phyloP scores from a whole-genome alignment of 2,329 filamentous ascomycete genomes.

The Stachybotrys chartarum region DNA sequence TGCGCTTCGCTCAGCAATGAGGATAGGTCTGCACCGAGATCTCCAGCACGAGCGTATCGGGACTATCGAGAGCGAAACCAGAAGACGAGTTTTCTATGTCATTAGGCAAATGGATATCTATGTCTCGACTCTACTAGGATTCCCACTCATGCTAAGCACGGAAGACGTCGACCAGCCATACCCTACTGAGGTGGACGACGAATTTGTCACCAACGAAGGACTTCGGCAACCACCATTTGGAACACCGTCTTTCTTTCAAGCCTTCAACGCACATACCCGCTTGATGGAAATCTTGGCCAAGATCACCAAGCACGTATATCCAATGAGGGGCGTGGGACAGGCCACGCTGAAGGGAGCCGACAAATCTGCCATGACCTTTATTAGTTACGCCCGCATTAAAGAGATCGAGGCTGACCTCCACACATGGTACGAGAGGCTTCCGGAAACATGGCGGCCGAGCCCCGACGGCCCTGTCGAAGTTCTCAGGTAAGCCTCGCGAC shows the following conservation, averaged over 20 bases:
- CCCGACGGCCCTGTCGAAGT: slow-evolving; percentile 68
- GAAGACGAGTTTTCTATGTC: slow-evolving; percentile 60
- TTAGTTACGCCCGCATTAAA: slow-evolving; percentile 57
- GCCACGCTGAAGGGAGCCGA: slow-evolving; percentile 33
- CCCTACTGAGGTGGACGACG: slow-evolving; percentile 58
- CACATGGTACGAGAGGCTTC: slow-evolving; percentile 60
- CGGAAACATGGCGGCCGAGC: slow-evolving; percentile 70
- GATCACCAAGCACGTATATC: slow-evolving; percentile 60
- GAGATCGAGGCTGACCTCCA: slow-evolving; percentile 58
- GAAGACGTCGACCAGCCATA: slow-evolving; percentile 63
- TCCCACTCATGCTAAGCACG: slow-evolving; percentile 54
- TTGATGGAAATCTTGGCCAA: slow-evolving; percentile 58
- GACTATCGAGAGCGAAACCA: slow-evolving; percentile 55
- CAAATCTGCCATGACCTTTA: slow-evolving; percentile 47
- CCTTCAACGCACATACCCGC: slow-evolving; percentile 58
- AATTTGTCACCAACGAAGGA: slow-evolving; percentile 54
- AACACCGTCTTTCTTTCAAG: slow-evolving; percentile 52
- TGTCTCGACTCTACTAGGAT: slow-evolving; percentile 59
- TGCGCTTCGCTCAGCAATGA: slow-evolving; percentile 65
- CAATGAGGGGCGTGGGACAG: slow-evolving; percentile 49
- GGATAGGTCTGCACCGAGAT: slow-evolving; percentile 71
- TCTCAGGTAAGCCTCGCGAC: slow-evolving; percentile 53
- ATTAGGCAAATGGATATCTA: slow-evolving; percentile 66
- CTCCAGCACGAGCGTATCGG: slow-evolving; percentile 56
- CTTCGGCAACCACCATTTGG: slow-evolving; percentile 49